Evolutionary conservation across 768 basidiomycete species (phyloP), one percentile per base, ranked within the genome.

Genomic region (Candolleomyces aberdarensis): DNA sequence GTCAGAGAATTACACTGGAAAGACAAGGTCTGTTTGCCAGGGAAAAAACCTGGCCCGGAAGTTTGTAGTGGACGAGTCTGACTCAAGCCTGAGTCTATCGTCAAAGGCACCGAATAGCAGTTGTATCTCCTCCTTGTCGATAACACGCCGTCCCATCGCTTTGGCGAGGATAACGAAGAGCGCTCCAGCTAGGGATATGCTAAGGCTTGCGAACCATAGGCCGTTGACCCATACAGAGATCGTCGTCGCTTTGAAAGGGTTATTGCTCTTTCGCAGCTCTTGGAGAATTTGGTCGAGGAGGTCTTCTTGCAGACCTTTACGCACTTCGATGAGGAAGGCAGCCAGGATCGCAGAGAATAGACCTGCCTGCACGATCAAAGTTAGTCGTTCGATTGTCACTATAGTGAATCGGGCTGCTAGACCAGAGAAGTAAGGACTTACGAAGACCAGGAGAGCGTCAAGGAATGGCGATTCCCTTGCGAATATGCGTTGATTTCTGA

Each of bases 331-430:
- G 3, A 74, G 69, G 57, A 79, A 80, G 1, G 77, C 69, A 3
- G 74, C 74, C 11, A 76, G 68, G 2, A 72, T 72, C 3, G 76
- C 72, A 20, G 77, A 77, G 64, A 80, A 80, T 10, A 80, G 69
- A 70, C 78, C 78, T 22, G 76, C 73, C 77, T 79, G 39, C n/a
- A 56, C 15, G 43, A 48, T 14, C 9, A 19, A 40, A 36, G 29
- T 26, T 3, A 32, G 6, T 7, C 19, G 26, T 11, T 6, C 32
- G 8, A 26, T 26, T 14, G 10, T 14, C 31, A 39, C 48, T 17
- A 9, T n/a, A n/a, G n/a, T n/a, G n/a, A n/a, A n/a, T n/a, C n/a
- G 26, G 26, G 26, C 26, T 26, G n/a, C 26, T 26, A 26, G 26
- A 26, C 47, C 36, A 44, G 48, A 57, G 44, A 20, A 5, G 1